phyloP scores from a whole-genome alignment of 345 rosid genomes.

The Salix brachista region DNA sequence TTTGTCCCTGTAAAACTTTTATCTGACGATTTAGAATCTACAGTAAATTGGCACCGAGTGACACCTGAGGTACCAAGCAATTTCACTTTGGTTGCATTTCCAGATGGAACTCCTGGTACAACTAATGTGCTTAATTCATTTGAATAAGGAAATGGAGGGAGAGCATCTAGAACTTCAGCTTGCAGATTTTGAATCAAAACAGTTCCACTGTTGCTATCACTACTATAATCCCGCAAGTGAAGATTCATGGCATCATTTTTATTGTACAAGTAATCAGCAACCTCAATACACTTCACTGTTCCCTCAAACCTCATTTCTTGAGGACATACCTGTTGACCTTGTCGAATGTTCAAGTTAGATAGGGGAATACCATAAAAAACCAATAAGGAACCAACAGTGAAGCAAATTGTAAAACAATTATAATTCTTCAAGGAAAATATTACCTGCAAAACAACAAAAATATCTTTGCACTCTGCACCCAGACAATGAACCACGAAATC shows the following conservation, averaged over 20 bases:
- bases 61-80: slow-evolving; percentile 60
- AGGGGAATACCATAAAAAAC: slow-evolving; percentile 12
- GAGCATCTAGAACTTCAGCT: slow-evolving; percentile 52
- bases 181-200: slow-evolving; percentile 50
- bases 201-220: slow-evolving; percentile 25
- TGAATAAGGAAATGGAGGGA: slow-evolving; percentile 48
- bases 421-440: slow-evolving; percentile 25
- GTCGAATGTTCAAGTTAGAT: slow-evolving; percentile 34
- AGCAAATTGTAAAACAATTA: neutral
- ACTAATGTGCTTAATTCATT: slow-evolving; percentile 27
- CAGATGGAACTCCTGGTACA: slow-evolving; percentile 34
- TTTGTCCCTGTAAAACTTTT: slow-evolving; percentile 34
- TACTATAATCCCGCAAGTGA: slow-evolving; percentile 9
- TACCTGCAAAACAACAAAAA: slow-evolving; percentile 70
- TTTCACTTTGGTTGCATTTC: slow-evolving; percentile 46
- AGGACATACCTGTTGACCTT: slow-evolving; percentile 72
- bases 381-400: neutral
- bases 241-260: slow-evolving; percentile 20
- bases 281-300: slow-evolving; percentile 53
- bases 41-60: slow-evolving; percentile 40
- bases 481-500: slow-evolving; percentile 44
- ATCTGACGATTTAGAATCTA: slow-evolving; percentile 34
- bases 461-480: slow-evolving; percentile 62
- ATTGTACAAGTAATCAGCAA: slow-evolving; percentile 46
- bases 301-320: slow-evolving; percentile 65